phyloP scores from a whole-genome alignment of 768 basidiomycete genomes.

The Psilocybe tampanensis region DNA sequence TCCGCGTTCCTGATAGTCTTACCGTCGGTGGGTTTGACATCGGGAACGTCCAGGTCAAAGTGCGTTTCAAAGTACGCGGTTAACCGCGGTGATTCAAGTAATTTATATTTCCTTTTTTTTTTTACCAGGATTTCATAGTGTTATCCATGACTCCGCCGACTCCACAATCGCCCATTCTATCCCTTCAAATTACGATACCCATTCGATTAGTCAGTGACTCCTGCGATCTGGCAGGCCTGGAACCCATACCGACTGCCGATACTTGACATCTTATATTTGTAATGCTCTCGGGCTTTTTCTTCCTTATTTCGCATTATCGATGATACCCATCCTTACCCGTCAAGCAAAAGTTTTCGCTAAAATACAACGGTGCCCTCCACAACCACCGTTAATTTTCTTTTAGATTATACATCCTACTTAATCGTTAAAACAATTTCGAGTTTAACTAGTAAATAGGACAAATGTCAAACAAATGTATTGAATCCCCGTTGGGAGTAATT shows the following conservation, averaged over 20 bases:
- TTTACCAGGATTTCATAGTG: slow-evolving; percentile 57
- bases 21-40: slow-evolving; percentile 49
- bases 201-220: slow-evolving; percentile 64
- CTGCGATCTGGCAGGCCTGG: slow-evolving; percentile 30
- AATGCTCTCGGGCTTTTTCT: too few species aligned
- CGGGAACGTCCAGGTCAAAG: slow-evolving; percentile 44
- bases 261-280: not conserved
- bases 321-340: too few species aligned
- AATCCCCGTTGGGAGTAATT: too few species aligned
- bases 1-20: slow-evolving; percentile 37
- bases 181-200: slow-evolving; percentile 47
- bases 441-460: too few species aligned
- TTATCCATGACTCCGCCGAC: slow-evolving; percentile 46
- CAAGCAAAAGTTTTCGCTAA: too few species aligned
- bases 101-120: slow-evolving; percentile 1
- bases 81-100: not conserved
- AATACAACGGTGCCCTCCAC: too few species aligned
- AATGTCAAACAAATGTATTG: too few species aligned
- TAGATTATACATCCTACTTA: too few species aligned
- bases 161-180: slow-evolving; percentile 35
- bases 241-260: slow-evolving; percentile 3
- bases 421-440: too few species aligned
- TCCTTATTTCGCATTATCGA: too few species aligned
- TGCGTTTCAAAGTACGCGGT: slow-evolving; percentile 18
- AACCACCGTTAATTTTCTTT: too few species aligned